A percentile compares a stretch with the other conserved stretches of the same genome.
These are phyloP conservation scores for Prunus armeniaca DNA, from an alignment of 306 rosid genomes.

Conservation along the genomic window DNA sequence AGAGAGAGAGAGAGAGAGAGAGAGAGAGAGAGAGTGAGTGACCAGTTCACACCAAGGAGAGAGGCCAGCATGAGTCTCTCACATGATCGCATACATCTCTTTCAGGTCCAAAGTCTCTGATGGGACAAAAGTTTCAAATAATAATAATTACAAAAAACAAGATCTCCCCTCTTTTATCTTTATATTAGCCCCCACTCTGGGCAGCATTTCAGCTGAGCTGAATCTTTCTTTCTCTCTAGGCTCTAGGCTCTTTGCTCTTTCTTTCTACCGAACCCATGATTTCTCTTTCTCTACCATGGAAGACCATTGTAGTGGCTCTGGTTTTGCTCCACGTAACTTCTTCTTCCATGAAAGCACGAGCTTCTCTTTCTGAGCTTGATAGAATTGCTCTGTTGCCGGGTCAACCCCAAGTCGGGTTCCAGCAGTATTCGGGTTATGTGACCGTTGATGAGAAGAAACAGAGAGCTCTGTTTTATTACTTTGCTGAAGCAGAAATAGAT, in stretches of 20 bases:
- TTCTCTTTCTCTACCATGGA: conserved; percentile 26
- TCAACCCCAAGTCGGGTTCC: conserved; percentile 71
- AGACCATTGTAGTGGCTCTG: conserved; percentile 32
- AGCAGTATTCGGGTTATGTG: conserved; percentile 77
- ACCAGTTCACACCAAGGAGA: background rate
- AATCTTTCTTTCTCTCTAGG: conserved; percentile 11
- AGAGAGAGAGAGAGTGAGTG: background rate
- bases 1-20: background rate
- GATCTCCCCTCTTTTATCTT: conserved; percentile 6
- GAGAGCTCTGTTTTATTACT: conserved; percentile 74
- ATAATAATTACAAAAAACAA: conserved; percentile 33
- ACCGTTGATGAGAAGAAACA: conserved; percentile 54
- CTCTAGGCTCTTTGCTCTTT: conserved; percentile 1
- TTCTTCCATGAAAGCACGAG: conserved; percentile 21
- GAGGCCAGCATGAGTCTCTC: background rate
- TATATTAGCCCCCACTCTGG: conserved; percentile 30
- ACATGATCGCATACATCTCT: conserved; percentile 8
- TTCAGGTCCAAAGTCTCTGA: conserved; percentile 21
- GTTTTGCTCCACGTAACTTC: conserved; percentile 28
- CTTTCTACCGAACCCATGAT: conserved; percentile 21
- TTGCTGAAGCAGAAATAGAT: conserved; percentile 68
- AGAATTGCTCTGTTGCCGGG: conserved; percentile 59
- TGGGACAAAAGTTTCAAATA: conserved; percentile 21
- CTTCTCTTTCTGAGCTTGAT: conserved; percentile 35
- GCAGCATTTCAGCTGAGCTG: conserved; percentile 3